Percentiles rank a stretch among this genome's conserved stretches.
phyloP scores from a whole-genome alignment of 1,284 basidiomycete genomes.

The Microbotryum lychnidis-dioicae region DNA sequence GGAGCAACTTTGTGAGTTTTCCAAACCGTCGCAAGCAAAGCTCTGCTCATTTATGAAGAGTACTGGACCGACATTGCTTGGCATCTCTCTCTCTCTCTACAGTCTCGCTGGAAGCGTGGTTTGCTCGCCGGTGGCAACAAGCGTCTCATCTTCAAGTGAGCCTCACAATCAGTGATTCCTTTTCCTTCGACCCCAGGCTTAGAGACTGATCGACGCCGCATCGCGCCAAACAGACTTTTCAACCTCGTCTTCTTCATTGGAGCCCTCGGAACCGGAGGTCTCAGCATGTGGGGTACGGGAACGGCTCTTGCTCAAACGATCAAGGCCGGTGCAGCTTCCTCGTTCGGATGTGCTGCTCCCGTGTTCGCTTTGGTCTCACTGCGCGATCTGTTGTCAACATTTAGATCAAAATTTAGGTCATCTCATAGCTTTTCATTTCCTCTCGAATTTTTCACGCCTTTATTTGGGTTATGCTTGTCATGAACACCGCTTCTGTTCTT shows the following conservation, averaged over 20 bases:
- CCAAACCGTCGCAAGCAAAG: constrained; percentile 13
- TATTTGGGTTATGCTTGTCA: too few relatives aligned
- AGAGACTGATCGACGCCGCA: background rate
- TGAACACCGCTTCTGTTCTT: too few relatives aligned
- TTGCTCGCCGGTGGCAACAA: constrained; percentile 10
- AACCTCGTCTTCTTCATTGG: constrained; percentile 42
- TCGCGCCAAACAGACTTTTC: constrained; percentile 36
- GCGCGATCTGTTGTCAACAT: too few relatives aligned
- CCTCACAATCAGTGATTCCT: background rate
- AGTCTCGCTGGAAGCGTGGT: constrained; percentile 26
- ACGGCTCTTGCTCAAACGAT: constrained; percentile 44
- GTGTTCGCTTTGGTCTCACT: constrained; percentile 30
- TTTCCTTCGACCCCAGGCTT: too few relatives aligned
- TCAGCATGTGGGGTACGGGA: constrained; percentile 45
- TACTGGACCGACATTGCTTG: too few relatives aligned
- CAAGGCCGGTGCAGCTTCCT: constrained; percentile 44
- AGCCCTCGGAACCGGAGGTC: constrained; percentile 38
- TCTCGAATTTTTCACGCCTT: too few relatives aligned
- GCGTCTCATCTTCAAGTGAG: constrained; percentile 10
- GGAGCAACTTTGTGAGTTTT: constrained; percentile 10
- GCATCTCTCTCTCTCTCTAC: background rate
- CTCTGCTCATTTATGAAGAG: constrained; percentile 48
- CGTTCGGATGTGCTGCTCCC: constrained; percentile 47
- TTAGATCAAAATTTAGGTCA: too few relatives aligned
- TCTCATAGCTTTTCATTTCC: too few relatives aligned